Percentiles rank a stretch among this genome's conserved stretches.
Conservation (phyloP, 2,329 filamentous ascomycete genomes). For the Chalaropsis thielavioides region DNA sequence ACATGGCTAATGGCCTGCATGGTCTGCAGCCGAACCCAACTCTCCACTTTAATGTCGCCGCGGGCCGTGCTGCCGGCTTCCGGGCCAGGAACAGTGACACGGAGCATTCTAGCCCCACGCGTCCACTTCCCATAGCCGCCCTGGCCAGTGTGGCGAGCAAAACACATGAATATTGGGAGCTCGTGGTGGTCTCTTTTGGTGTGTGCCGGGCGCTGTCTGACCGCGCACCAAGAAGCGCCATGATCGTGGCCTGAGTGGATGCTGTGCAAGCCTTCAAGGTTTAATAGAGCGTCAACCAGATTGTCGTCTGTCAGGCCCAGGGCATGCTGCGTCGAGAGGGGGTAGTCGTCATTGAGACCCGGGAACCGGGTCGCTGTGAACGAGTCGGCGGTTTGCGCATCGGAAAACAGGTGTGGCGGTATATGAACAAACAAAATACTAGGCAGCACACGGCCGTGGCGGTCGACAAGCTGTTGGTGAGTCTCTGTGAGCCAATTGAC, state of each 20-base stretch:
- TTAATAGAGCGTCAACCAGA: constrained; percentile 38
- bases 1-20: constrained; percentile 38
- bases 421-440: constrained; percentile 38
- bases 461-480: constrained; percentile 8
- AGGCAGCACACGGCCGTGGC: constrained; percentile 25
- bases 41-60: constrained; percentile 32
- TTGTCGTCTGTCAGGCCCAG: constrained; percentile 28
- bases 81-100: background rate
- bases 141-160: constrained; percentile 54
- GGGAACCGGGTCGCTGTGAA: constrained; percentile 26
- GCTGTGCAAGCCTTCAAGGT: constrained; percentile 33
- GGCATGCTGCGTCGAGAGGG: constrained; percentile 24
- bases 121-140: constrained; percentile 54
- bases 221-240: constrained; percentile 33
- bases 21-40: constrained; percentile 47
- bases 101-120: constrained; percentile 44
- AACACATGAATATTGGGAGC: constrained; percentile 31
- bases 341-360: constrained; percentile 22
- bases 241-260: constrained; percentile 46
- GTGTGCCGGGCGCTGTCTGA: background rate
- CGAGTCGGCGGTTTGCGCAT: constrained; percentile 19
- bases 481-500: constrained; percentile 13
- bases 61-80: constrained; percentile 22
- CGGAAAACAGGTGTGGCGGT: constrained; percentile 25
- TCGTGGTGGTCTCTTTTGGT: constrained; percentile 33